These are phyloP conservation scores for Danielozyma ontarioensis DNA, from an alignment of 805 yeast species.

Conservation along the genomic window DNA sequence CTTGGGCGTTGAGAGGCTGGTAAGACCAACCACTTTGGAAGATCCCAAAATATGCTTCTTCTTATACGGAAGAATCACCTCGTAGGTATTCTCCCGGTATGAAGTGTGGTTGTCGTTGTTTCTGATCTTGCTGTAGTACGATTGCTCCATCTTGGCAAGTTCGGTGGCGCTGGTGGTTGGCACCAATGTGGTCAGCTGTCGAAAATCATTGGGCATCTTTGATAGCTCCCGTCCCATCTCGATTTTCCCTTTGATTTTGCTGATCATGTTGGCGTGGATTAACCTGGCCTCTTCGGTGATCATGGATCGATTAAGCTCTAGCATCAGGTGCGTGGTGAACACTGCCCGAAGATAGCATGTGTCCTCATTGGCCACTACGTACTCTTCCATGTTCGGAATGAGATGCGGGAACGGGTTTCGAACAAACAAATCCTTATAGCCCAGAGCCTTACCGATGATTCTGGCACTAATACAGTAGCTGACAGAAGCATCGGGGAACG, in stretches of 20 bases:
- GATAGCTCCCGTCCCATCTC: slow-evolving; percentile 19
- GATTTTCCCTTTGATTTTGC: slow-evolving; percentile 23
- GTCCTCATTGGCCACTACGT: slow-evolving; percentile 26
- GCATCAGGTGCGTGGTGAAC: slow-evolving; percentile 17
- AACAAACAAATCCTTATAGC: slow-evolving; percentile 15
- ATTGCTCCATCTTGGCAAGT: slow-evolving; percentile 24
- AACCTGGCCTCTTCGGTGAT: slow-evolving; percentile 29
- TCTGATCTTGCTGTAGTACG: slow-evolving; percentile 16
- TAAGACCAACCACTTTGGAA: slow-evolving; percentile 26
- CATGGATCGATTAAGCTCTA: slow-evolving; percentile 25
- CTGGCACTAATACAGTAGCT: slow-evolving; percentile 32
- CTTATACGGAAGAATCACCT: slow-evolving; percentile 24
- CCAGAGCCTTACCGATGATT: slow-evolving; percentile 32
- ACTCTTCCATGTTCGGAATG: slow-evolving; percentile 18
- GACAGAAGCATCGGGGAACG: slow-evolving; percentile 23
- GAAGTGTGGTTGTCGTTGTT: neutral
- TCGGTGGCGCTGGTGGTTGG: slow-evolving; percentile 20
- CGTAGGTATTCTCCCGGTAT: slow-evolving; percentile 14
- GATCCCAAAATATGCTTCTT: slow-evolving; percentile 25
- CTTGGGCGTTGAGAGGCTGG: slow-evolving; percentile 28
- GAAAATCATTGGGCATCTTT: slow-evolving; percentile 3
- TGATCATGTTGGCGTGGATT: slow-evolving; percentile 23
- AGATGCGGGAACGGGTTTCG: slow-evolving; percentile 9
- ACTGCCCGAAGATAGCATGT: slow-evolving; percentile 20
- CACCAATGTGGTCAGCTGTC: neutral